phyloP scores from a whole-genome alignment of 2,329 filamentous ascomycete species.

The Coniochaeta hoffmannii region DNA sequence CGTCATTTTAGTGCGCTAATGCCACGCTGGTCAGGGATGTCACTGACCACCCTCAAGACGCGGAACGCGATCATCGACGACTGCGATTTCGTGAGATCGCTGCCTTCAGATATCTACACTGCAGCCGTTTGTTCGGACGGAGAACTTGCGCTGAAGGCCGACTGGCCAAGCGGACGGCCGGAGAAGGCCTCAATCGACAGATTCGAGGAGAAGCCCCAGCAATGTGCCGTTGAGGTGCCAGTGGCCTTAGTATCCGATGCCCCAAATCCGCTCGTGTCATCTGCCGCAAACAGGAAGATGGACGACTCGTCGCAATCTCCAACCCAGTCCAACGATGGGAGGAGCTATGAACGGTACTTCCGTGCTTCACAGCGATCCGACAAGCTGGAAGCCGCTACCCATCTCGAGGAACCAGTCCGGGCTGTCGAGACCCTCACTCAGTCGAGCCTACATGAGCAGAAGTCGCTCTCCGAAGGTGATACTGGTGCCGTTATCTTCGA shows the following conservation, averaged over 20 bases:
- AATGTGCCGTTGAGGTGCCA: background rate
- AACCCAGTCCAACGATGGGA: slow-evolving; percentile 48
- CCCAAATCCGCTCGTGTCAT: background rate
- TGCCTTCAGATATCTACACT: background rate
- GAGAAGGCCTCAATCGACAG: background rate
- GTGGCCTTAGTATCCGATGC: background rate
- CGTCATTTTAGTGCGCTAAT: background rate
- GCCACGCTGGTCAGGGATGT: slow-evolving; percentile 8
- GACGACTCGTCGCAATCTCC: slow-evolving; percentile 44
- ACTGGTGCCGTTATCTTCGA: slow-evolving; percentile 42
- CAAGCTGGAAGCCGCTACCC: background rate
- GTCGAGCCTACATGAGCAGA: slow-evolving; percentile 17
- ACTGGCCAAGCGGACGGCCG: background rate
- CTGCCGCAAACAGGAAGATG: slow-evolving; percentile 22
- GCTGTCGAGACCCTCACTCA: slow-evolving; percentile 4
- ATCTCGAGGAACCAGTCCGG: background rate
- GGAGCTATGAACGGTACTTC: slow-evolving; percentile 44
- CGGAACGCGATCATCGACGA: background rate
- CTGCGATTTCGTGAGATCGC: background rate
- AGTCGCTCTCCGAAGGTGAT: slow-evolving; percentile 37
- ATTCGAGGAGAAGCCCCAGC: background rate
- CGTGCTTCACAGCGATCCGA: slow-evolving; percentile 4
- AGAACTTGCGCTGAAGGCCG: background rate
- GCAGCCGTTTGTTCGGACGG: background rate
- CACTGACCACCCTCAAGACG: slow-evolving; percentile 13